phyloP scores from a whole-genome alignment of 306 rosid genomes.

The Sicyos edulis region DNA sequence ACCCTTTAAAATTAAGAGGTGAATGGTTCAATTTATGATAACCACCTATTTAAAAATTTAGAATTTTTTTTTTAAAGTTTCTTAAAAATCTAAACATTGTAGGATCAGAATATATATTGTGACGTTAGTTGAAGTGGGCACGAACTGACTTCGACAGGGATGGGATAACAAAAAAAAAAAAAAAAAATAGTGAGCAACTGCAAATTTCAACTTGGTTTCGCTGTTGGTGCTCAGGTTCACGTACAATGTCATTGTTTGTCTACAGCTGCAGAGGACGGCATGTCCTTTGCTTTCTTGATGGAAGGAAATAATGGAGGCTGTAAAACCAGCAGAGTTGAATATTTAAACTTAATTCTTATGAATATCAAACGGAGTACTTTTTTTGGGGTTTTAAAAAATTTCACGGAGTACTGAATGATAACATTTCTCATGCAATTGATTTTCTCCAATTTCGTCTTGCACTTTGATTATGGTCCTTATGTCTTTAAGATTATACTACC shows the following conservation, averaged over 20 bases:
- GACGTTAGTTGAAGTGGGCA: no score
- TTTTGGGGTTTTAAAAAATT: no score
- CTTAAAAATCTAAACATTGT: no score
- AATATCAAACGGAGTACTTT: not conserved
- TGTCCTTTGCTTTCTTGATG: not conserved
- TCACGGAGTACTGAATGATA: not conserved
- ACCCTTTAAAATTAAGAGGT: no score
- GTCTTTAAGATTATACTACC: not conserved
- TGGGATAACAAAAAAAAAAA: no score
- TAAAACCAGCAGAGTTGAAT: not conserved
- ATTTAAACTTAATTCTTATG: not conserved
- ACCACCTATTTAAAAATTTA: no score
- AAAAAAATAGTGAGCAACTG: not conserved
- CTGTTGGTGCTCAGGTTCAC: not conserved
- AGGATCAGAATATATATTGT: no score
- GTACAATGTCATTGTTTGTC: not conserved
- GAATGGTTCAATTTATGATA: no score
- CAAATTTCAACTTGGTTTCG: not conserved
- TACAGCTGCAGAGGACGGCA: not conserved
- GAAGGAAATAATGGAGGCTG: not conserved
- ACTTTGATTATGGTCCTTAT: not conserved
- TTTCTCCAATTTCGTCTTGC: not conserved
- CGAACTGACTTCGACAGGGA: no score
- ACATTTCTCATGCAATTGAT: not conserved
- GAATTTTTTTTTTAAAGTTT: no score